Evolutionary conservation across 192 early-diverging fungal species (phyloP).

Genomic region (Mortierella hygrophila): DNA sequence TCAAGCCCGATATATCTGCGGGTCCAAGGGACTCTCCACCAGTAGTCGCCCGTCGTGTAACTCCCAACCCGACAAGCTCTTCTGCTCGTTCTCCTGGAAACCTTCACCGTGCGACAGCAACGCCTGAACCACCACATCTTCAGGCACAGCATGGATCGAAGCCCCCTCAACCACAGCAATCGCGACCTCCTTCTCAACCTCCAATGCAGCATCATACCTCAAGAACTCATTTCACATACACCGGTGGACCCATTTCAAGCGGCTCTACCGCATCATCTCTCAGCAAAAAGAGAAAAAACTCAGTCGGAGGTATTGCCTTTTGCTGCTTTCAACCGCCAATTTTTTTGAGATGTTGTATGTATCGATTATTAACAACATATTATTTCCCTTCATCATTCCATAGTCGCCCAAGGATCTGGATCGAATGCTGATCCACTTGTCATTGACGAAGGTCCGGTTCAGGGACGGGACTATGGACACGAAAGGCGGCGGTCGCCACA

Average conservation of each 20-base stretch:
- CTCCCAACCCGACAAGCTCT: neutral
- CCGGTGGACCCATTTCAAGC: neutral
- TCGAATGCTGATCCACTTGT: conserved; percentile 15
- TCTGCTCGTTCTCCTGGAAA: neutral
- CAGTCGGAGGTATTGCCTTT: conserved; percentile 19
- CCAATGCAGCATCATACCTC: neutral
- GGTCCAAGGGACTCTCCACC: neutral
- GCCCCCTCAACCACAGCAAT: neutral
- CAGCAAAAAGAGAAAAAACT: conserved; percentile 28
- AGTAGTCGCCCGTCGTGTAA: neutral
- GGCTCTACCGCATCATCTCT: neutral
- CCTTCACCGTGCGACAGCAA: neutral
- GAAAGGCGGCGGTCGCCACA: neutral
- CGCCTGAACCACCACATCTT: neutral
- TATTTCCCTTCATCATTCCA: neutral
- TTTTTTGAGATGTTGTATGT: neutral
- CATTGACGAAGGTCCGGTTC: conserved; percentile 11
- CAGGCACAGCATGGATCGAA: neutral
- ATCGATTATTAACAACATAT: neutral
- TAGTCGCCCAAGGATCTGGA: conserved; percentile 7
- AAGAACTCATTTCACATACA: conserved; percentile 1
- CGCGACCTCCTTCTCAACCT: neutral
- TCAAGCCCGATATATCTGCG: neutral
- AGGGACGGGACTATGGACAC: neutral
- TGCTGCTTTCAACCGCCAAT: neutral